Evolutionary conservation across 2,329 filamentous ascomycete species (phyloP).

Genomic region (Sclerotinia trifoliorum): DNA sequence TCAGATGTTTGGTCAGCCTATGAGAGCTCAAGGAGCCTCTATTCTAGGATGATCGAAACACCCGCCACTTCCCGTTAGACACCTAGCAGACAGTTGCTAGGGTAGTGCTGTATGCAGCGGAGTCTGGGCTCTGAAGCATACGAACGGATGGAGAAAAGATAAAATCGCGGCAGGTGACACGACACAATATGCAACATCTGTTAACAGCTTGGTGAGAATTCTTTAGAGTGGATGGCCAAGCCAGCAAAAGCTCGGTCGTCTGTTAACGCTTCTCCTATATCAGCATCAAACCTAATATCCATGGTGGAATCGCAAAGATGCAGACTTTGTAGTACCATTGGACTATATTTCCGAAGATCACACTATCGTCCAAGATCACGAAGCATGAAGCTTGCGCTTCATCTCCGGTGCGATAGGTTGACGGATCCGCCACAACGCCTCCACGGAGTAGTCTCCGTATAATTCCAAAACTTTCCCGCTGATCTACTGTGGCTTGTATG

Average conservation of each 20-base stretch:
- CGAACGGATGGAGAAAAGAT: constrained; percentile 13
- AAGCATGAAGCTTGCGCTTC: constrained; percentile 11
- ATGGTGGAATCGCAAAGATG: neutral
- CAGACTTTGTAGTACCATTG: neutral
- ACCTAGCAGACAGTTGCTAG: neutral
- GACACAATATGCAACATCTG: constrained; percentile 7
- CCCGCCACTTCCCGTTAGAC: neutral
- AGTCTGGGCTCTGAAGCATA: constrained; percentile 11
- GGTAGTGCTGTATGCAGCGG: neutral
- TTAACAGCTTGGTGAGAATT: neutral
- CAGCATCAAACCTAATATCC: neutral
- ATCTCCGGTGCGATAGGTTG: constrained; percentile 6
- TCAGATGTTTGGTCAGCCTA: neutral
- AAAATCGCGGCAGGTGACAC: constrained; percentile 1
- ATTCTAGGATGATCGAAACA: neutral
- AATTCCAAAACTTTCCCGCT: neutral
- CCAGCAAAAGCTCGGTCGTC: neutral
- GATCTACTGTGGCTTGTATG: neutral
- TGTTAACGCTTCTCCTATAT: neutral
- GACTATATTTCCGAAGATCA: neutral
- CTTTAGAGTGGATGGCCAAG: neutral
- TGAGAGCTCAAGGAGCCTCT: neutral
- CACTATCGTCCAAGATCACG: neutral
- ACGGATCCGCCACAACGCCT: constrained; percentile 5
- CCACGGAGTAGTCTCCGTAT: neutral